Percentiles rank a stretch among this genome's conserved stretches.
Conservation (phyloP, 345 rosid species). For the Euphorbia pulcherrima region DNA sequence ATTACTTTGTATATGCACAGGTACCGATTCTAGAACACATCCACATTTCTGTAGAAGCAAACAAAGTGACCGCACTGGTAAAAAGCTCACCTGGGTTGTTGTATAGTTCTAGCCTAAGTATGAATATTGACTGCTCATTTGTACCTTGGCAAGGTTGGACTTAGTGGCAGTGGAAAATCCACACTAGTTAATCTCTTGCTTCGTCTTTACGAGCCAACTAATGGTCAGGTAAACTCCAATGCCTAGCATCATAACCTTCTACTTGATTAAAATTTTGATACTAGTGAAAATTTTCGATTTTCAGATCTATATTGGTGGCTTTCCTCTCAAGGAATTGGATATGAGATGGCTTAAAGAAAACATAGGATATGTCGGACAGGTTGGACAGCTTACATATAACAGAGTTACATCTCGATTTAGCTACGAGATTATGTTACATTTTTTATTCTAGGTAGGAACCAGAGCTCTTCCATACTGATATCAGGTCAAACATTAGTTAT, state of each 20-base stretch:
- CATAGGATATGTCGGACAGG: conserved; percentile 92
- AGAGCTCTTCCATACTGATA: conserved; percentile 78
- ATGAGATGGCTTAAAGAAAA: conserved; percentile 78
- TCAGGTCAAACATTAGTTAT: conserved; percentile 78
- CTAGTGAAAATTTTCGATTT: background rate
- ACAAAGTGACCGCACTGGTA: conserved; percentile 74
- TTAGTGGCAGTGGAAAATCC: conserved; percentile 98
- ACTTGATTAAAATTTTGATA: background rate
- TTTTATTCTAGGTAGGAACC: conserved; percentile 56
- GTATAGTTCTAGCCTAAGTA: background rate
- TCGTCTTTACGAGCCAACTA: conserved; percentile 77
- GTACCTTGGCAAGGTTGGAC: conserved; percentile 59
- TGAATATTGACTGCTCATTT: conserved; percentile 1
- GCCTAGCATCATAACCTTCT: background rate
- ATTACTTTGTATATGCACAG: conserved; percentile 30
- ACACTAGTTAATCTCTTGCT: conserved; percentile 82
- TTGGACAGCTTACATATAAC: conserved; percentile 5
- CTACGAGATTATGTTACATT: background rate
- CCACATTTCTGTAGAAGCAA: conserved; percentile 54
- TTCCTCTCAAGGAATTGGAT: conserved; percentile 72
- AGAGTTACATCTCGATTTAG: background rate
- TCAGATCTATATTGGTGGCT: conserved; percentile 77
- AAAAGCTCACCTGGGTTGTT: background rate
- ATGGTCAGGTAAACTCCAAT: conserved; percentile 59
- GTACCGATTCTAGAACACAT: conserved; percentile 60